Percentiles rank a stretch among this genome's conserved stretches.
These are phyloP conservation scores for Caryopteris hybrid DNA, from an alignment of 305 asterid species.

Conservation along the genomic window DNA sequence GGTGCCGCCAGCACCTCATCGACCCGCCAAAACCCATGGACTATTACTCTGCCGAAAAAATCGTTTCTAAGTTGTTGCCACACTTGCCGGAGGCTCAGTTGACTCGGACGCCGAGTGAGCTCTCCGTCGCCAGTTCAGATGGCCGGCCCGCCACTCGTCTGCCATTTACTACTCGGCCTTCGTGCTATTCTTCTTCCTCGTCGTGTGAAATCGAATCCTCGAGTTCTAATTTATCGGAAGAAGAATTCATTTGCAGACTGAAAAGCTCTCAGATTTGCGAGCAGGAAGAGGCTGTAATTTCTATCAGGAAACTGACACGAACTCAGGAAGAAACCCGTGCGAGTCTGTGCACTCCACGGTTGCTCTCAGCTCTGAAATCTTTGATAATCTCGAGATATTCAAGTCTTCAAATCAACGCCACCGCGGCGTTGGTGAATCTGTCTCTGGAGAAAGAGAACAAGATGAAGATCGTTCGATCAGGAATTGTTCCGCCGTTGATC, in stretches of 20 bases:
- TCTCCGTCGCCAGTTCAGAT: constrained; percentile 48
- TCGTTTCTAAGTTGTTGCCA: constrained; percentile 36
- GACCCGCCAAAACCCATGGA: constrained; percentile 58
- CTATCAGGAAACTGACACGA: constrained; percentile 66
- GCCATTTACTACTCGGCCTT: constrained; percentile 42
- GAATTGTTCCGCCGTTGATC: constrained; percentile 74
- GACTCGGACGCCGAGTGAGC: constrained; percentile 40
- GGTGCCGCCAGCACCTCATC: constrained; percentile 47
- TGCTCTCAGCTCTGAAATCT: constrained; percentile 50
- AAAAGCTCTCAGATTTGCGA: constrained; percentile 59
- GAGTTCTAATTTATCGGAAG: constrained; percentile 33
- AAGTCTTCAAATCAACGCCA: constrained; percentile 70
- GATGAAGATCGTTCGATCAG: constrained; percentile 85
- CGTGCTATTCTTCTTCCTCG: constrained; percentile 65
- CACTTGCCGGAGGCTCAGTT: constrained; percentile 19
- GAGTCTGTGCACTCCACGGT: constrained; percentile 59
- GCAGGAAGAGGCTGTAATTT: constrained; percentile 61
- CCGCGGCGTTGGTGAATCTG: constrained; percentile 72
- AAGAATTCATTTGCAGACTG: constrained; percentile 41
- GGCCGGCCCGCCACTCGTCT: constrained; percentile 35
- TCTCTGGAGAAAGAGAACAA: constrained; percentile 76
- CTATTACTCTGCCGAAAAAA: constrained; percentile 46
- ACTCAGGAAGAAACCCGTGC: constrained; percentile 62
- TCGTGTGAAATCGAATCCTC: constrained; percentile 53
- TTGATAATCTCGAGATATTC: constrained; percentile 56